Conservation (phyloP, 169 alveolate species). For the Ichthyophthirius multifiliis region DNA sequence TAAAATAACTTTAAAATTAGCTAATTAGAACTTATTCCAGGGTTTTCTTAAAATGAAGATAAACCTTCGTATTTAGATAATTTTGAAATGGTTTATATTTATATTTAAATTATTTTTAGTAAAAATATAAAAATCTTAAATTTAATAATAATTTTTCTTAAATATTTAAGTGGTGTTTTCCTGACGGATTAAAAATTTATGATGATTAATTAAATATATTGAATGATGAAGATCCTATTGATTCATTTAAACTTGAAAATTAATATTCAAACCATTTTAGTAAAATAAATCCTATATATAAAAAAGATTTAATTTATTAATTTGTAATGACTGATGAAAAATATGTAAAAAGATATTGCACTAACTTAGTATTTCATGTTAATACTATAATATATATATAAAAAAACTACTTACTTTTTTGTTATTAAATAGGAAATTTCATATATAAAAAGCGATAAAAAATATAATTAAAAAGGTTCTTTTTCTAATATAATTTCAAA, state of each 20-base stretch:
- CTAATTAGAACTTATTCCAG: not conserved
- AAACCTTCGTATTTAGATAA: not conserved
- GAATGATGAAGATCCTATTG: not conserved
- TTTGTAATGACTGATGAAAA: conserved; percentile 1
- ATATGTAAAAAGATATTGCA: not conserved
- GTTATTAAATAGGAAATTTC: not conserved
- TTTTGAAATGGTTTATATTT: not conserved
- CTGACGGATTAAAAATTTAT: not conserved
- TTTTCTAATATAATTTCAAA: not conserved
- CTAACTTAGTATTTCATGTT: not conserved
- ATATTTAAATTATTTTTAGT: not conserved
- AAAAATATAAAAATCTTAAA: not conserved
- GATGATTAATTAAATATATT: not conserved
- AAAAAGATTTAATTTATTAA: not conserved
- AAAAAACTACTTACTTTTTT: not conserved
- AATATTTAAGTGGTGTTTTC: no score
- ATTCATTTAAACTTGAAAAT: not conserved
- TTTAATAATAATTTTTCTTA: not conserved
- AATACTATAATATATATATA: not conserved
- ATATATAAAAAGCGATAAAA: not conserved
- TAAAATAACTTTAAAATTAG: not conserved
- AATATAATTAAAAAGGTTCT: not conserved
- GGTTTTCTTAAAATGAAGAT: not conserved
- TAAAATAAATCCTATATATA: not conserved
- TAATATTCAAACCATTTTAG: not conserved